Conservation (phyloP, 805 yeast species). For the Wickerhamomyces silvicola region DNA sequence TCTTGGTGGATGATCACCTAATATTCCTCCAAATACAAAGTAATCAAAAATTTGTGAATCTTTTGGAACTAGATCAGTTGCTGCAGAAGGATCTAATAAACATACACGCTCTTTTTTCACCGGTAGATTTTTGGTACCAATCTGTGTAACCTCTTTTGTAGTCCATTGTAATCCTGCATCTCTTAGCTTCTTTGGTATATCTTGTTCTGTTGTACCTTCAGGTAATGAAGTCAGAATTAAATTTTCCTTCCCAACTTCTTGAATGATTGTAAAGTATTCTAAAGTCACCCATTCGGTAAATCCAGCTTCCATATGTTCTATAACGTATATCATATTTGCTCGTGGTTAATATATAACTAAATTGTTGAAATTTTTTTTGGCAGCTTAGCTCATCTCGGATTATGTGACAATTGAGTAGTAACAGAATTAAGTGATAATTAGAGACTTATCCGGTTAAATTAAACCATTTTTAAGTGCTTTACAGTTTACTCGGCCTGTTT, state of each 20-base stretch:
- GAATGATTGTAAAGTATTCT: slow-evolving; percentile 77
- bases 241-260: slow-evolving; percentile 76
- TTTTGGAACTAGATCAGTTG: slow-evolving; percentile 60
- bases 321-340: slow-evolving; percentile 79
- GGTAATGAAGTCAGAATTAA: slow-evolving; percentile 76
- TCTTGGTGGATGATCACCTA: slow-evolving; percentile 87
- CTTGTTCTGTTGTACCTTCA: slow-evolving; percentile 45
- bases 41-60: slow-evolving; percentile 69
- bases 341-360: too few species aligned
- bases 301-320: slow-evolving; percentile 97
- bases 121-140: slow-evolving; percentile 26
- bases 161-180: slow-evolving; percentile 79
- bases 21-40: slow-evolving; percentile 93
- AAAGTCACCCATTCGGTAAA: slow-evolving; percentile 93
- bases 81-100: slow-evolving; percentile 85
- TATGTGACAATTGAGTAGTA: too few species aligned
- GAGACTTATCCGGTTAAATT: too few species aligned
- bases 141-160: slow-evolving; percentile 54
- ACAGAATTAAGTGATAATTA: too few species aligned
- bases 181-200: slow-evolving; percentile 55
- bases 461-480: too few species aligned
- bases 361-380: not conserved
- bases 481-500: too few species aligned
- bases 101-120: slow-evolving; percentile 61
- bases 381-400: too few species aligned